Evolutionary conservation across 2,329 filamentous ascomycete genomes (phyloP).

Genomic region (Fusarium tanahbumbuense): DNA sequence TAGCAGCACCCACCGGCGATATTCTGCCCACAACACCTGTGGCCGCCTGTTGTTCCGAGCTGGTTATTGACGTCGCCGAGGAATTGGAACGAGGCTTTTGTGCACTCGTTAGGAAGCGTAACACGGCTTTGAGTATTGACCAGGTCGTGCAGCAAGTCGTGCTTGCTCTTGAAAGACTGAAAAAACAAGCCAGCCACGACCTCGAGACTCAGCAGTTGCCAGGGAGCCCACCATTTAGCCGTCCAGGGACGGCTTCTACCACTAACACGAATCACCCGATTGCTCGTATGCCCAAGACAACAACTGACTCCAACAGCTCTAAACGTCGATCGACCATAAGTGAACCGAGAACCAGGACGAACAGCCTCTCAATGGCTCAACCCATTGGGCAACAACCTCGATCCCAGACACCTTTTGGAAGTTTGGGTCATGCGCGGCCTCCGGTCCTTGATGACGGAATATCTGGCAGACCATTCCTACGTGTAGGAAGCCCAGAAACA

Average conservation of each 20-base stretch:
- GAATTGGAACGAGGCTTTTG: slow-evolving; percentile 64
- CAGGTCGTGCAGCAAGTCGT: slow-evolving; percentile 61
- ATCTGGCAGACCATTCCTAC: slow-evolving; percentile 65
- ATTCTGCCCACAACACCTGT: slow-evolving; percentile 48
- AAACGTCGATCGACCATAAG: slow-evolving; percentile 32
- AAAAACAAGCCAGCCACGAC: slow-evolving; percentile 30
- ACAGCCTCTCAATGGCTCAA: slow-evolving; percentile 39
- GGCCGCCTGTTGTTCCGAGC: slow-evolving; percentile 61
- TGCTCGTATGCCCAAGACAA: slow-evolving; percentile 39
- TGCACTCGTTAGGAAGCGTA: slow-evolving; percentile 57
- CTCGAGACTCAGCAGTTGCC: slow-evolving; percentile 30
- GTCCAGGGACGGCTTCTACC: slow-evolving; percentile 35
- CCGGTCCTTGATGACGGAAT: slow-evolving; percentile 61
- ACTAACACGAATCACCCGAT: slow-evolving; percentile 29
- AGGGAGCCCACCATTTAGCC: slow-evolving; percentile 24
- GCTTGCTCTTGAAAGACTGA: slow-evolving; percentile 44
- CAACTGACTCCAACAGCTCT: slow-evolving; percentile 27
- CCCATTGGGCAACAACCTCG: slow-evolving; percentile 35
- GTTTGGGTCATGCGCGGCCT: slow-evolving; percentile 35
- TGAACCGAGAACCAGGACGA: slow-evolving; percentile 24
- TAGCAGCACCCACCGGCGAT: slow-evolving; percentile 46
- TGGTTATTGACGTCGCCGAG: slow-evolving; percentile 59
- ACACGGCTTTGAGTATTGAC: slow-evolving; percentile 56
- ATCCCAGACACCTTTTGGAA: slow-evolving; percentile 41
- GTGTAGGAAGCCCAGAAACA: slow-evolving; percentile 55